Conservation (phyloP, 176 grass and related monocot species). For the Lolium rigidum region DNA sequence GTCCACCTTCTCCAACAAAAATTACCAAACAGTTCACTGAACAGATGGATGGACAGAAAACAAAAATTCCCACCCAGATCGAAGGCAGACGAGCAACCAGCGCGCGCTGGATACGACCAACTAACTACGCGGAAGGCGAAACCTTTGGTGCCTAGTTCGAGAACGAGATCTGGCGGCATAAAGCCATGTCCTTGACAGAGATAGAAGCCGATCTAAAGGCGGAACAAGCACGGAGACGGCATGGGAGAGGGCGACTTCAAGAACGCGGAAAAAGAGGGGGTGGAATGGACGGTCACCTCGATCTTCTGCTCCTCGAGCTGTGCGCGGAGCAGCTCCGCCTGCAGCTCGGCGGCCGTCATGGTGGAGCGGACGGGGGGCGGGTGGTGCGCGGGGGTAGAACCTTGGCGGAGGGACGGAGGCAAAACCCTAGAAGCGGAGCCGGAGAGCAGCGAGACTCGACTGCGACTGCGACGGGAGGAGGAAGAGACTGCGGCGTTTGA, state of each 20-base stretch:
- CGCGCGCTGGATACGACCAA: too few species aligned
- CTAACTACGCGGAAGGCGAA: too few species aligned
- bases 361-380: background rate
- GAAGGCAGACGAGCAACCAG: too few species aligned
- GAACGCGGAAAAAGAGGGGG: background rate
- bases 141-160: background rate
- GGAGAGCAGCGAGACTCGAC: background rate
- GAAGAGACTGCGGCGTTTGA: background rate
- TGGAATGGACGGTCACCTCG: constrained; percentile 31
- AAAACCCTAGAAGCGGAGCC: constrained; percentile 32
- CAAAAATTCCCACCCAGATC: too few species aligned
- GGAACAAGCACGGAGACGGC: background rate
- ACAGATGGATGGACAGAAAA: too few species aligned
- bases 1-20: too few species aligned
- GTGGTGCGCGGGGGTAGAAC: background rate
- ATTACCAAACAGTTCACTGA: too few species aligned
- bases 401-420: background rate
- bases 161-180: background rate
- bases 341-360: constrained; percentile 32
- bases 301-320: constrained; percentile 39
- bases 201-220: background rate
- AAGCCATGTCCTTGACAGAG: background rate
- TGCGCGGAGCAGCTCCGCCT: constrained; percentile 24
- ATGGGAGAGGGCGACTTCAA: background rate
- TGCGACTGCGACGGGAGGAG: background rate